A percentile compares a stretch with the other conserved stretches of the same genome.
phyloP scores from a whole-genome alignment of 1,284 basidiomycete genomes.

The Xerocomus minutiporus region DNA sequence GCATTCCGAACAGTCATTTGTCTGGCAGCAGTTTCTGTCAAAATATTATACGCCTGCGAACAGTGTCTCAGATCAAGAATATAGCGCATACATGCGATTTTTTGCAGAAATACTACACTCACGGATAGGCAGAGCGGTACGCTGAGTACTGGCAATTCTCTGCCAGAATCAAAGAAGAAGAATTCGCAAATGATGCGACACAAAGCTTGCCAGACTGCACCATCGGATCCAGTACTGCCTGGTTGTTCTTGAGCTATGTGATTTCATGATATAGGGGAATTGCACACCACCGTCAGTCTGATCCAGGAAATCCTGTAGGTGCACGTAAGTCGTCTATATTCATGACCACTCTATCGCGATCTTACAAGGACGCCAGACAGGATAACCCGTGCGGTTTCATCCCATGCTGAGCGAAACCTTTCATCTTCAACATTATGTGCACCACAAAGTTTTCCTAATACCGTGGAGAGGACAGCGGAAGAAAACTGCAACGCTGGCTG shows the following conservation, averaged over 20 bases:
- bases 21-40: constrained; percentile 31
- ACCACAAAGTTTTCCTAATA: constrained; percentile 31
- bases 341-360: not conserved
- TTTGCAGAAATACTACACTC: constrained; percentile 10
- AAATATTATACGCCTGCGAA: constrained; percentile 33
- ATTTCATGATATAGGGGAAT: not conserved
- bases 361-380: constrained; percentile 44
- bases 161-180: constrained; percentile 27
- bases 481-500: constrained; percentile 33
- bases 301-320: constrained; percentile 31
- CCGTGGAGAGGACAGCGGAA: constrained; percentile 30
- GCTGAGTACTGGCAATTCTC: constrained; percentile 13
- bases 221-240: constrained; percentile 16
- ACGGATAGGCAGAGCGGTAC: constrained; percentile 22
- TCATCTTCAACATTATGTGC: constrained; percentile 13
- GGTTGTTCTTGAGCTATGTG: not conserved
- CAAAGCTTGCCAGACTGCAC: constrained; percentile 21
- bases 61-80: constrained; percentile 3
- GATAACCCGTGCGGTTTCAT: constrained; percentile 34
- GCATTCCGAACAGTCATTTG: constrained; percentile 30
- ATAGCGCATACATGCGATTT: constrained; percentile 30
- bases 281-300: constrained; percentile 19
- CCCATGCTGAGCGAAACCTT: constrained; percentile 31
- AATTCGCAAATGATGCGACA: constrained; percentile 29
- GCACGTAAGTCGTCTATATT: constrained; percentile 9